Base-by-base conservation (phyloP, 2,329 filamentous ascomycete species). In the Paraphaeosphaeria sporulosa region DNA sequence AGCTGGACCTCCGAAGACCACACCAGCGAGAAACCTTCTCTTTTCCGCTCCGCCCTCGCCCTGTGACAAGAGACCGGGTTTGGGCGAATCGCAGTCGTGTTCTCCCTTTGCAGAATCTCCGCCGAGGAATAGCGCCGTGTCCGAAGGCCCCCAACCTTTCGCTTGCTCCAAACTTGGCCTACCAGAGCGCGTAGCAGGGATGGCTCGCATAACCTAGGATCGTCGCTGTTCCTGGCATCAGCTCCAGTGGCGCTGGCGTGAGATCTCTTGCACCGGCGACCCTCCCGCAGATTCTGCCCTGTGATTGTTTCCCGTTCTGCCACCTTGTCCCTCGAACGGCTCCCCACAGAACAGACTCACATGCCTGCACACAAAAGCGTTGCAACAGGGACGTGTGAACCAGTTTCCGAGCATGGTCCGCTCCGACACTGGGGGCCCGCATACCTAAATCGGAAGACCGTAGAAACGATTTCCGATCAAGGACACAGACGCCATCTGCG, bases 181-280 rank as follows among this genome's bases (percentile, higher is more conserved):
- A 60, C 55, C 61, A 60, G 43, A 59, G 55, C 43, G 54, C 51
- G 34, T 32, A 66, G 58, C 58, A 60, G 51, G 59, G 57, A 36
- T 57, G 43, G 23, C 21, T 55, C 47, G 54, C 42, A 55, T 34
- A 42, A 21, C 13, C 57, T 21, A 61, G 58, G 58, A 56, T 57
- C 57, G 30, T 61, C 56, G 61, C 63, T 57, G n/a, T 38, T 53
- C 42, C 59, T 55, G 61, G 55, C 59, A 64, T 62, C 59, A 63
- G 56, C 48, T 57, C 32, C 43, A 47, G 59, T 65, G 64, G 63
- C 63, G 58, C 58, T 58, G 49, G 57, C 40, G 36, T 59, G 55
- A 58, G 25, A 51, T 47, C 53, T 25, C 50, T 53, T 59, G 57
- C 50, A 58, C 57, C 48, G 44, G 48, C 55, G 49, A 40, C 43